phyloP scores from a whole-genome alignment of 1,284 basidiomycete species.

The Ustilago trichophora region DNA sequence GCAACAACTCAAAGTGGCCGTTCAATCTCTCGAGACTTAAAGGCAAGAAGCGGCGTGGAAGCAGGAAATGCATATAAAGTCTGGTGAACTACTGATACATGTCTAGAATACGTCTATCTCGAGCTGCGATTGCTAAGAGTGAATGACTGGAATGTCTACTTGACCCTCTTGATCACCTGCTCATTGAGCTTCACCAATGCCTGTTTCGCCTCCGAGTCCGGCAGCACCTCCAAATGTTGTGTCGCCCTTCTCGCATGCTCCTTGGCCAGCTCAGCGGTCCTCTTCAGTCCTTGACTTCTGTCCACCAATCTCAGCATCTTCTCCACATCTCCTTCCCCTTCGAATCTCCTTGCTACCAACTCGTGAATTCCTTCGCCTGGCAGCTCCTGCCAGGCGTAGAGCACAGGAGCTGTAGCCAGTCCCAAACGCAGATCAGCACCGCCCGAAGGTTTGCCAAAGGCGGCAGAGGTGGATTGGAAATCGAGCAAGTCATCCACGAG shows the following conservation, averaged over 20 bases:
- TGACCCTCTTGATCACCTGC: constrained; percentile 57
- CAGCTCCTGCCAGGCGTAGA: constrained; percentile 94
- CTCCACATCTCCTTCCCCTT: constrained; percentile 83
- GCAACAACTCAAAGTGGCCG: too few relatives aligned
- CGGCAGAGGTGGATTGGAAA: constrained; percentile 75
- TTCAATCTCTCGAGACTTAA: too few relatives aligned
- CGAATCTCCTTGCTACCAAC: constrained; percentile 85
- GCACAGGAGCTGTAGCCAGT: constrained; percentile 86
- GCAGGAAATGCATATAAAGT: neutral
- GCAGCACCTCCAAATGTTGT: constrained; percentile 47
- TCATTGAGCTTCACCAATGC: constrained; percentile 55
- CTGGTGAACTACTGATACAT: too few relatives aligned
- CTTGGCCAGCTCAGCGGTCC: constrained; percentile 59
- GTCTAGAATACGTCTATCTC: too few relatives aligned
- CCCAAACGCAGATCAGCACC: constrained; percentile 87
- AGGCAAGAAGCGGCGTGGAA: too few relatives aligned
- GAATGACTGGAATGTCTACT: constrained; percentile 28
- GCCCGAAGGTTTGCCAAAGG: constrained; percentile 81
- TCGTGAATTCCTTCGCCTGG: constrained; percentile 72
- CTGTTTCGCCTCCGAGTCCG: constrained; percentile 54
- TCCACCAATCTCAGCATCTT: constrained; percentile 64
- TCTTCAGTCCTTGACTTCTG: constrained; percentile 50
- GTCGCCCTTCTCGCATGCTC: constrained; percentile 55
- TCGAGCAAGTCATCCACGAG: constrained; percentile 92
- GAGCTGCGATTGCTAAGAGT: too few relatives aligned